A percentile compares a stretch with the other conserved stretches of the same genome.
Evolutionary conservation across 768 basidiomycete species (phyloP).

Genomic region (Tylopilus subfusipes): DNA sequence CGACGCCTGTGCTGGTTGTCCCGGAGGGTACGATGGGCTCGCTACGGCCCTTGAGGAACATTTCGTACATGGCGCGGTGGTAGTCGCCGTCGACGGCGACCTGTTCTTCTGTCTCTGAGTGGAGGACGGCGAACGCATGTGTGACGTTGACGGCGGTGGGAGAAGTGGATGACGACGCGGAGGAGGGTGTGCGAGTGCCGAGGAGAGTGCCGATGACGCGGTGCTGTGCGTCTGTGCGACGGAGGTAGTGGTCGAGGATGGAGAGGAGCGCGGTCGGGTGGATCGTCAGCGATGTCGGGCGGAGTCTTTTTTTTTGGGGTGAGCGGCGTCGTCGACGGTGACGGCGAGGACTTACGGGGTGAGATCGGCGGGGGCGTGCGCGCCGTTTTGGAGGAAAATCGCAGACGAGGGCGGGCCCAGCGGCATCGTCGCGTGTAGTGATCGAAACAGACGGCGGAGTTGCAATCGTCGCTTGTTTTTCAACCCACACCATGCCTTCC

Average conservation of each 20-base stretch:
- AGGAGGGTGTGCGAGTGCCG: slow-evolving; percentile 61
- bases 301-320: slow-evolving; percentile 44
- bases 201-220: slow-evolving; percentile 96
- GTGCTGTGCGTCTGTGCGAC: slow-evolving; percentile 74
- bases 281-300: slow-evolving; percentile 72
- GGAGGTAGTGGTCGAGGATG: slow-evolving; percentile 95
- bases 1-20: slow-evolving; percentile 15
- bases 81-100: slow-evolving; percentile 97
- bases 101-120: slow-evolving; percentile 88
- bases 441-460: slow-evolving; percentile 28
- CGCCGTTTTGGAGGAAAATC: slow-evolving; percentile 36
- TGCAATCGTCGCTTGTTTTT: slow-evolving; percentile 22
- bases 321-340: not conserved
- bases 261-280: slow-evolving; percentile 93
- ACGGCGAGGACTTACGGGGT: slow-evolving; percentile 32
- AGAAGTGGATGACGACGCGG: slow-evolving; percentile 17
- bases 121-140: slow-evolving; percentile 87
- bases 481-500: slow-evolving; percentile 61
- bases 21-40: slow-evolving; percentile 32
- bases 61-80: slow-evolving; percentile 88
- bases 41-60: slow-evolving; percentile 64
- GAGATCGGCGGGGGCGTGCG: slow-evolving; percentile 28
- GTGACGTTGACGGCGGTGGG: slow-evolving; percentile 58
- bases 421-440: slow-evolving; percentile 39
- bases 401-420: slow-evolving; percentile 47